A percentile compares a stretch with the other conserved stretches of the same genome.
Evolutionary conservation across 2,329 filamentous ascomycete genomes (phyloP).

Genomic region (Chaetomiaceae sp.): DNA sequence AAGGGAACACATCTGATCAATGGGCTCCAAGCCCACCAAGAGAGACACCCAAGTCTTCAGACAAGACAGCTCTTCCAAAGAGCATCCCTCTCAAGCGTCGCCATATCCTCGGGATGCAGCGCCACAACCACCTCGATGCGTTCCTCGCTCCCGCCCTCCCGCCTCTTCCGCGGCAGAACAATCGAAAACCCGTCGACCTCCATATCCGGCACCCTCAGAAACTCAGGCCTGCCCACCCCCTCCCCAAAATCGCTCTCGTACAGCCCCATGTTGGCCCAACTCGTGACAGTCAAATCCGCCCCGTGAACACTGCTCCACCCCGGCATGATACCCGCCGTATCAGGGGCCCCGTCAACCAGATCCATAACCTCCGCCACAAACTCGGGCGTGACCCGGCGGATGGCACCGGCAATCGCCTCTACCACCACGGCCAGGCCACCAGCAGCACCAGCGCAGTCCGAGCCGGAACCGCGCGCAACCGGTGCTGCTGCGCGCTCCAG

Average conservation of each 20-base stretch:
- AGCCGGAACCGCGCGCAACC: no score
- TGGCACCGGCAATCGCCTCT: neutral
- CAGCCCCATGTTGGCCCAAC: slow-evolving; percentile 18
- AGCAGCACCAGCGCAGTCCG: neutral
- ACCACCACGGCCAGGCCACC: neutral
- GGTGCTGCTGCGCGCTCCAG: neutral
- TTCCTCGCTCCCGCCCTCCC: neutral
- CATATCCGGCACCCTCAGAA: slow-evolving; percentile 5
- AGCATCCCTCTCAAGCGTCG: neutral
- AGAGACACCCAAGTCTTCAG: no score
- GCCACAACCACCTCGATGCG: slow-evolving; percentile 7
- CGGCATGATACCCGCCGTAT: neutral
- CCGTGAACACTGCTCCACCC: neutral
- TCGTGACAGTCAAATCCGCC: slow-evolving; percentile 12
- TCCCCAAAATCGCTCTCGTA: slow-evolving; percentile 15
- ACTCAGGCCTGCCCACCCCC: slow-evolving; percentile 8
- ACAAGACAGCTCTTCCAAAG: slow-evolving; percentile 2
- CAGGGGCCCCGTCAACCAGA: slow-evolving; percentile 2
- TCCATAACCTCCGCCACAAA: slow-evolving; percentile 4
- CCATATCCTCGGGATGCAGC: slow-evolving; percentile 7
- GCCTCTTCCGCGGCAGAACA: slow-evolving; percentile 9
- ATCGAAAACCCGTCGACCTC: neutral
- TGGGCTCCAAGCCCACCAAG: no score
- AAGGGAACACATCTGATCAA: no score
- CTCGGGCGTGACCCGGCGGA: neutral